phyloP scores from a whole-genome alignment of 441 rosid species.

The Dalechampia spathulata region DNA sequence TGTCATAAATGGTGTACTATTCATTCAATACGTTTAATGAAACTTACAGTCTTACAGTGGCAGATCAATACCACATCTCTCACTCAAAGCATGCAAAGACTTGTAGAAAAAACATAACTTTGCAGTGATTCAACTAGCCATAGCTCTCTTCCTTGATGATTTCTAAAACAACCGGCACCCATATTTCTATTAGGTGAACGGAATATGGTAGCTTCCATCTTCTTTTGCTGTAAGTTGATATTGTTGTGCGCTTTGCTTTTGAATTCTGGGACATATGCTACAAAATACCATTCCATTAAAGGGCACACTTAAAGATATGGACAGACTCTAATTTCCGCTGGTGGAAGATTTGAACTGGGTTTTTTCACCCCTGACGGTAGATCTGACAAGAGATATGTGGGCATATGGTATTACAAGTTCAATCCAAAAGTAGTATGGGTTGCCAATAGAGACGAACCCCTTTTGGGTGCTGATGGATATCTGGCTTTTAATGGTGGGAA shows the following conservation, averaged over 20 bases:
- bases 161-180: no score
- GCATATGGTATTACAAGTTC: constrained; percentile 27
- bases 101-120: no score
- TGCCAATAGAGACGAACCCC: constrained; percentile 25
- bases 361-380: constrained; percentile 23
- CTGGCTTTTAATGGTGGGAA: constrained; percentile 11
- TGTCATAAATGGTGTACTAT: no score
- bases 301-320: not conserved
- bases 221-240: not conserved
- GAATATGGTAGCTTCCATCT: constrained; percentile 3
- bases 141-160: no score
- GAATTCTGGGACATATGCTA: constrained; percentile 11
- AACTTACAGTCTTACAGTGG: no score
- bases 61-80: no score
- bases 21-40: no score
- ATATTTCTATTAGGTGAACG: no score
- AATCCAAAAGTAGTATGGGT: constrained; percentile 31
- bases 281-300: constrained; percentile 9
- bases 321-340: constrained; percentile 23
- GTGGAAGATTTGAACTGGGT: constrained; percentile 25
- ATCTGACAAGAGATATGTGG: constrained; percentile 20
- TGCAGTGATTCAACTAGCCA: no score
- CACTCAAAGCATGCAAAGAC: no score
- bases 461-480: constrained; percentile 6
- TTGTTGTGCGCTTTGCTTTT: not conserved